Evolutionary conservation across 2,329 filamentous ascomycete genomes (phyloP).

Genomic region (Apiospora phragmitis): DNA sequence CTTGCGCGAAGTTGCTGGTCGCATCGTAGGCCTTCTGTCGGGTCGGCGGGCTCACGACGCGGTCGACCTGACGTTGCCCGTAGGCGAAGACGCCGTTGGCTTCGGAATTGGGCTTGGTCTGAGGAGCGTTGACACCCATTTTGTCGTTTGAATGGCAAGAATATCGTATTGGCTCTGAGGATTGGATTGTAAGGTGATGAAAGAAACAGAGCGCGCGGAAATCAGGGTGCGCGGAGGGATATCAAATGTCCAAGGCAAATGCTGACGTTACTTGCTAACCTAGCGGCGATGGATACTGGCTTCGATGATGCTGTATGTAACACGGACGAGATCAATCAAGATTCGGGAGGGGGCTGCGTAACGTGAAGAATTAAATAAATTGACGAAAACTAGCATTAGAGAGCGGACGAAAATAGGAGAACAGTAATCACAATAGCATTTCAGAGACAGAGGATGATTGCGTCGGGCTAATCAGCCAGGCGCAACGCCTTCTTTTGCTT

Average conservation of each 20-base stretch:
- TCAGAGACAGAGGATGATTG: neutral
- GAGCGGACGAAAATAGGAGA: neutral
- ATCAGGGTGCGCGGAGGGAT: neutral
- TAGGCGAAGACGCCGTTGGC: conserved; percentile 40
- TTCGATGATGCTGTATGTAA: neutral
- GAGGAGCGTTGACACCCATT: conserved; percentile 21
- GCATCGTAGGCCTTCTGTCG: conserved; percentile 57
- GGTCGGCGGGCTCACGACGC: conserved; percentile 59
- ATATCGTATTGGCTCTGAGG: neutral
- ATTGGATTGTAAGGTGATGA: neutral
- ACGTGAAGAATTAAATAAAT: neutral
- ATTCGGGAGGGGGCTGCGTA: neutral
- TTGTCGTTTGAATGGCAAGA: neutral
- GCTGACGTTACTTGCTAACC: neutral
- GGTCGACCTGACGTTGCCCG: conserved; percentile 46
- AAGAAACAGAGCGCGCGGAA: neutral
- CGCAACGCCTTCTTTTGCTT: neutral
- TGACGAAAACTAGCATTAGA: neutral
- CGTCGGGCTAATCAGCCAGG: neutral
- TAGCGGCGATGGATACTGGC: neutral
- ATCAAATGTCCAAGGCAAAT: neutral
- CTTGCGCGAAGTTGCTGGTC: conserved; percentile 55
- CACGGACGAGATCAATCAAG: neutral
- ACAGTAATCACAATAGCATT: neutral
- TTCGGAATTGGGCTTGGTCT: conserved; percentile 30